Conservation (phyloP, 306 rosid genomes). For the Pyrus bretschneideri region DNA sequence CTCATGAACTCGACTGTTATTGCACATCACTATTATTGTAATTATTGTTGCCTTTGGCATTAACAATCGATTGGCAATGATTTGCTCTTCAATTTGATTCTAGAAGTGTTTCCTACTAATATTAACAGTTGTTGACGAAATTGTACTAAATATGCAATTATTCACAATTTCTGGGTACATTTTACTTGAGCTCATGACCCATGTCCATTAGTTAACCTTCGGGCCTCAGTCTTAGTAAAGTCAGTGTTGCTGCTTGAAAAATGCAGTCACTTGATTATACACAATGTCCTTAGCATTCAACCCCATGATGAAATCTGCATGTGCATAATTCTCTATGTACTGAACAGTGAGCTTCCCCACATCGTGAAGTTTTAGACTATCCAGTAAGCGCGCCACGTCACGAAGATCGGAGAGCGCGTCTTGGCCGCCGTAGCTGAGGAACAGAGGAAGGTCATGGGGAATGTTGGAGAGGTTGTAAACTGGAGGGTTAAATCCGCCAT, state of each 20-base stretch:
- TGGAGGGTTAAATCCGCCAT: slow-evolving; percentile 56
- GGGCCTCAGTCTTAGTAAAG: background rate
- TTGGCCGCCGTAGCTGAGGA: slow-evolving; percentile 75
- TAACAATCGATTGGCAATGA: too few species aligned
- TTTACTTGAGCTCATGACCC: background rate
- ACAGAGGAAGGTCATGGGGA: slow-evolving; percentile 63
- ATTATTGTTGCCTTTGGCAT: too few species aligned
- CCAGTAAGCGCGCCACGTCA: slow-evolving; percentile 60
- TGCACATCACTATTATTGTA: too few species aligned
- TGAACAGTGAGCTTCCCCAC: slow-evolving; percentile 51
- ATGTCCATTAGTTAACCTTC: too few species aligned
- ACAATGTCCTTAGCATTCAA: slow-evolving; percentile 64
- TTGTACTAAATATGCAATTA: too few species aligned
- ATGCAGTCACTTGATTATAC: slow-evolving; percentile 42
- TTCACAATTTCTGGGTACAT: background rate
- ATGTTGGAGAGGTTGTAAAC: slow-evolving; percentile 72
- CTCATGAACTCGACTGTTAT: too few species aligned
- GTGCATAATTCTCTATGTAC: slow-evolving; percentile 62
- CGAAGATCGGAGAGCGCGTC: slow-evolving; percentile 68
- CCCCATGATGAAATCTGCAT: slow-evolving; percentile 71
- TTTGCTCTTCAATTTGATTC: too few species aligned
- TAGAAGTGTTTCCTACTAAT: too few species aligned
- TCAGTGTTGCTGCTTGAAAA: slow-evolving; percentile 42
- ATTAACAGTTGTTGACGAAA: too few species aligned
- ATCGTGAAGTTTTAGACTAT: slow-evolving; percentile 48